Base-by-base conservation (phyloP, 2,329 filamentous ascomycete genomes). In the Neopestalotiopsis sp. region DNA sequence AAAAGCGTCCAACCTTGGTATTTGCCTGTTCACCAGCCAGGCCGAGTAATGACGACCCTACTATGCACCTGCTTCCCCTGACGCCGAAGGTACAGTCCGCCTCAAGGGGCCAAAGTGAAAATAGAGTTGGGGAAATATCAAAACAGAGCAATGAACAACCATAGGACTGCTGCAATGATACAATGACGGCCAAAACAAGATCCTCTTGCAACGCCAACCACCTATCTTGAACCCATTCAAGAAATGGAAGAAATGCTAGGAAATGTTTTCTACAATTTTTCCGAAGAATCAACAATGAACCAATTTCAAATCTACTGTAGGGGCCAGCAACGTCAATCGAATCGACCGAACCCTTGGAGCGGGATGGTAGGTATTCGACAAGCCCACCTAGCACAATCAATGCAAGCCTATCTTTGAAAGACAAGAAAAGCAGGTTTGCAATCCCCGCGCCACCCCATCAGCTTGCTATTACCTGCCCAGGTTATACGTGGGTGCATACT, bases 371-470 rank as follows among this genome's bases (percentile, higher is more conserved):
- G 57, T 28, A 59, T 34, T 14, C 24, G 20, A 59, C 24, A 34
- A 34, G 57, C 57, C 24, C 45, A 52, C 45, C 45, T 52, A 52
- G 45, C n/a, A 52, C 45, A 17, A 20, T 17, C 45, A 52, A 52
- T 9, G 45, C 60, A 30, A 63, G 34, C n/a, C 28, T 32, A 63
- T 34, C 60, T 20, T 14, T 38, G n/a, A 24, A 20, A 28, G n/a
- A 28, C 17, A 7, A 20, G 20, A 42, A 63, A 63, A 63, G 60
- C 60, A 63, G 60, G 60, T 63, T 63, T 63, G 34, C 38, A 14
- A 63, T 24, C 28, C 60, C 34, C 28, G 32, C 60, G 34, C 20
- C 6, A 6, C 32, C 30, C 20, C 34, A 14, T 63, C 32, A 17
- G 45, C 45, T 52, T 52, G 45, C 45, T 52, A 52, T 52, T 20